Percentiles rank a stretch among this genome's conserved stretches.
Conservation (phyloP, 2,329 filamentous ascomycete species). For the Chalaropsis ovoidea region DNA sequence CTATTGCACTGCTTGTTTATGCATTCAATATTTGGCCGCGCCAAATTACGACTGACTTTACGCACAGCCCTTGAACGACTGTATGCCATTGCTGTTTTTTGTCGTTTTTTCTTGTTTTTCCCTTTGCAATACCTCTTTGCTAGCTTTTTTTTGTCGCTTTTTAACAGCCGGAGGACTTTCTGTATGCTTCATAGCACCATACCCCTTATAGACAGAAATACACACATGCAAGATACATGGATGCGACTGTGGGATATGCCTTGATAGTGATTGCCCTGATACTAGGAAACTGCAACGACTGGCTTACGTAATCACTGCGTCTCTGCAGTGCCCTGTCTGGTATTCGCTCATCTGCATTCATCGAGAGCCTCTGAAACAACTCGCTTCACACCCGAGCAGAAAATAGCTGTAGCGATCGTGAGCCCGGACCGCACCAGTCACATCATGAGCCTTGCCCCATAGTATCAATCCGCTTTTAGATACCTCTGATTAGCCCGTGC, state of each 20-base stretch:
- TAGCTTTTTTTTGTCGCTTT: neutral
- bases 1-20: neutral
- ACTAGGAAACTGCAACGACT: too few relatives aligned
- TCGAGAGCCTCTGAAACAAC: neutral
- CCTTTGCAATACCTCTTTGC: neutral
- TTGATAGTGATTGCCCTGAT: too few relatives aligned
- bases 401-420: neutral
- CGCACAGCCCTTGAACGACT: neutral
- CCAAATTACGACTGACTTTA: neutral
- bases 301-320: neutral
- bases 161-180: neutral
- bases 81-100: neutral
- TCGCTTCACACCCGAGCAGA: neutral
- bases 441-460: neutral
- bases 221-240: neutral
- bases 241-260: neutral
- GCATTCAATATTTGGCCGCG: conserved; percentile 8
- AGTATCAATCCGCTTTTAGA: neutral
- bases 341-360: neutral
- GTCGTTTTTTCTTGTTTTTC: neutral
- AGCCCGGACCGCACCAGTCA: neutral
- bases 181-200: neutral
- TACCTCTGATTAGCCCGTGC: neutral
- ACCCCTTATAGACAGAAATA: conserved; percentile 9
- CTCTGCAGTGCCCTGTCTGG: too few relatives aligned